Percentiles rank a stretch among this genome's conserved stretches.
These are phyloP conservation scores for Cutaneotrichosporon dermatis DNA, from an alignment of 1,284 basidiomycete genomes.

Conservation along the genomic window DNA sequence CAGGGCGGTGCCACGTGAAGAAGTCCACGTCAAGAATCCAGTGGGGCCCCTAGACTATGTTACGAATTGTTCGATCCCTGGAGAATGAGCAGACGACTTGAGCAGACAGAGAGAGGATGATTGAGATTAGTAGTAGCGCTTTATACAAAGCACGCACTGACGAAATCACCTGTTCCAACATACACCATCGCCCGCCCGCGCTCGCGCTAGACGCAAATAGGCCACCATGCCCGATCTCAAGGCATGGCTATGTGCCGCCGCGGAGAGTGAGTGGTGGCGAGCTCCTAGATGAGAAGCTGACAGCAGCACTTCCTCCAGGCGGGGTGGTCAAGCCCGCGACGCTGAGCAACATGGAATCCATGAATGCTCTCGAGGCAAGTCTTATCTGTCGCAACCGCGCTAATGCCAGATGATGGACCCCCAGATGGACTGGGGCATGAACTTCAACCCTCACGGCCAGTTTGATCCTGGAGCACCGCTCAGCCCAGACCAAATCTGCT, in stretches of 20 bases:
- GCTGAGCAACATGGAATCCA: slow-evolving; percentile 73
- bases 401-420: slow-evolving; percentile 67
- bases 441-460: slow-evolving; percentile 41
- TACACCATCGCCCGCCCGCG: no score
- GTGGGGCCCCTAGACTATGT: no score
- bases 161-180: no score
- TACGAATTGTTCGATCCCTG: no score
- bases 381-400: background rate
- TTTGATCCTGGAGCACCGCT: slow-evolving; percentile 67
- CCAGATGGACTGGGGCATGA: slow-evolving; percentile 75
- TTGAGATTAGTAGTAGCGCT: no score
- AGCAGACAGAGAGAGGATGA: no score
- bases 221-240: slow-evolving; percentile 31
- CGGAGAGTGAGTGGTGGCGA: slow-evolving; percentile 11
- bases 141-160: no score
- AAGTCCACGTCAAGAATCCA: no score
- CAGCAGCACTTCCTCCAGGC: slow-evolving; percentile 61
- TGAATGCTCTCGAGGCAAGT: slow-evolving; percentile 77
- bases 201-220: background rate
- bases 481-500: slow-evolving; percentile 71
- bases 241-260: slow-evolving; percentile 23
- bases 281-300: background rate
- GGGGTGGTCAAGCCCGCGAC: slow-evolving; percentile 64
- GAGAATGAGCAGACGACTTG: no score
- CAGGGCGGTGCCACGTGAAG: no score